Conservation (phyloP, 2,329 filamentous ascomycete species). For the Penicillium sp. region DNA sequence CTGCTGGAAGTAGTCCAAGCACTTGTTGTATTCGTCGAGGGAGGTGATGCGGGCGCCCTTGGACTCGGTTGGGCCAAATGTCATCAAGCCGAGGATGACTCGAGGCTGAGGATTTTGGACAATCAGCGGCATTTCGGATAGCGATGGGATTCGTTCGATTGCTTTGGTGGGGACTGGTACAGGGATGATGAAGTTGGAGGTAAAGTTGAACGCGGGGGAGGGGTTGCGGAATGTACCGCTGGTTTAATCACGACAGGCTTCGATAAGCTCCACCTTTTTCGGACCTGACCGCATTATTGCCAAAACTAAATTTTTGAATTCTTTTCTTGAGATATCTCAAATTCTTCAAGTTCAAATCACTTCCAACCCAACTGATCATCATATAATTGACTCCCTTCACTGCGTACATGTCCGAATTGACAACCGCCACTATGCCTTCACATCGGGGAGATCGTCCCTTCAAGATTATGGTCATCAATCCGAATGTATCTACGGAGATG, state of each 20-base stretch:
- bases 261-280: constrained; percentile 11
- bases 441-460: constrained; percentile 26
- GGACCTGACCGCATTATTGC: constrained; percentile 19
- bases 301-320: neutral
- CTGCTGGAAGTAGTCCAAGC: constrained; percentile 76
- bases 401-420: neutral
- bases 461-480: constrained; percentile 52
- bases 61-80: constrained; percentile 70
- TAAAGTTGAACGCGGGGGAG: constrained; percentile 22
- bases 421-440: constrained; percentile 24
- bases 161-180: constrained; percentile 2
- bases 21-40: constrained; percentile 71
- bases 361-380: neutral
- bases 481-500: constrained; percentile 54
- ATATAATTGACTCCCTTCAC: too few relatives aligned
- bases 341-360: neutral
- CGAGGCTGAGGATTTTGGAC: constrained; percentile 61
- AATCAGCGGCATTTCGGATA: constrained; percentile 43
- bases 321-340: neutral
- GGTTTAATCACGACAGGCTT: constrained; percentile 23
- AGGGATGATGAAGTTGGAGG: neutral
- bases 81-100: constrained; percentile 86
- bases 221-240: constrained; percentile 30
- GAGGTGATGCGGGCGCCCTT: constrained; percentile 74
- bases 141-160: neutral